Conservation (phyloP, 2,329 filamentous ascomycete species). For the Penicillium oxalicum region DNA sequence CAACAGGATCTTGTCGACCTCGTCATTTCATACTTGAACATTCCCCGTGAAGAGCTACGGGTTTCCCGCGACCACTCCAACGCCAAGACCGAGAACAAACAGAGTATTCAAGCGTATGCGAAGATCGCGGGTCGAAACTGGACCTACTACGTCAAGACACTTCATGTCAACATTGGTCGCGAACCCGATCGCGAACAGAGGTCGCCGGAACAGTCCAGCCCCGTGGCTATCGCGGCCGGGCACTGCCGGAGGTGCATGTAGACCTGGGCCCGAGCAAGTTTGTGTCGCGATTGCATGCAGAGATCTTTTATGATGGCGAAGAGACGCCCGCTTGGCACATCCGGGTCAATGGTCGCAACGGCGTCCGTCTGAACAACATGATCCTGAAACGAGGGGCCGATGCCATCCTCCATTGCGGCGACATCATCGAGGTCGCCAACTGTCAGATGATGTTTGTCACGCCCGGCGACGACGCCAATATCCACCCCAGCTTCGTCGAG, state of each 20-base stretch:
- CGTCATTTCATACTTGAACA: constrained; percentile 43
- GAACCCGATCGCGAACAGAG: constrained; percentile 43
- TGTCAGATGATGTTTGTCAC: constrained; percentile 99
- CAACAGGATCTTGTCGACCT: constrained; percentile 43
- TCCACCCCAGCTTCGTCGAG: constrained; percentile 64
- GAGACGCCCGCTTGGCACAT: constrained; percentile 67
- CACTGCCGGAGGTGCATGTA: constrained; percentile 62
- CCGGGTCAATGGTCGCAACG: constrained; percentile 83
- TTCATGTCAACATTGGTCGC: constrained; percentile 46
- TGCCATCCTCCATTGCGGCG: constrained; percentile 69
- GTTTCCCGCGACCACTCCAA: constrained; percentile 44
- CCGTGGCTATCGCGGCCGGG: constrained; percentile 41
- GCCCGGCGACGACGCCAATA: constrained; percentile 66
- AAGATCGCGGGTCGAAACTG: constrained; percentile 48
- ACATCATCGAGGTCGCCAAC: constrained; percentile 84
- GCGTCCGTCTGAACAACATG: constrained; percentile 73
- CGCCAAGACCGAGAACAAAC: constrained; percentile 40
- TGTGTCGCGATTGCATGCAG: constrained; percentile 69
- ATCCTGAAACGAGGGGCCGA: constrained; percentile 62
- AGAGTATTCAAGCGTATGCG: constrained; percentile 46
- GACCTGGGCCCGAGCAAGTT: constrained; percentile 81
- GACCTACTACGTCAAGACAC: constrained; percentile 48
- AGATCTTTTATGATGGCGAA: constrained; percentile 68
- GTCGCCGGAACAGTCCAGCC: constrained; percentile 42
- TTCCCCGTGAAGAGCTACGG: constrained; percentile 40